A percentile compares a stretch with the other conserved stretches of the same genome.
phyloP scores from a whole-genome alignment of 2,329 filamentous ascomycete species.

The Stachybotrys chartarum region DNA sequence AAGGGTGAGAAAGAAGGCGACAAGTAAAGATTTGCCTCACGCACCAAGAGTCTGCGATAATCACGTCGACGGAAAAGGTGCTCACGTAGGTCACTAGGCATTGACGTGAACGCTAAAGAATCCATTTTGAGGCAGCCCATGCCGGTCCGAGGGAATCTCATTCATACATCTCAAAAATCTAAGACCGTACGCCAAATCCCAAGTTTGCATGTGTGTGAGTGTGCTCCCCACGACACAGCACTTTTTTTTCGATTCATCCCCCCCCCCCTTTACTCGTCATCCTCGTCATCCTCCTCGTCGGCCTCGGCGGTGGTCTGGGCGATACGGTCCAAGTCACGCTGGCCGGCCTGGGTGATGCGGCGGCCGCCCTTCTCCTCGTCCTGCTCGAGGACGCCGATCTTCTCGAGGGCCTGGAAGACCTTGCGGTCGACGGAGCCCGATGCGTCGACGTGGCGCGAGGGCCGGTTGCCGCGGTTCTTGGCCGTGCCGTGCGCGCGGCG shows the following conservation, averaged over 20 bases:
- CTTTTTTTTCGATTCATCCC: conserved; percentile 2
- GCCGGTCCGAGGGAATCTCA: conserved; percentile 22
- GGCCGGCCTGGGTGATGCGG: conserved; percentile 94
- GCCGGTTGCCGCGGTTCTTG: conserved; percentile 93
- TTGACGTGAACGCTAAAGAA: background rate
- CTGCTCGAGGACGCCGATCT: conserved; percentile 96
- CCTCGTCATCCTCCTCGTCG: conserved; percentile 59
- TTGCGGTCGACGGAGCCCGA: conserved; percentile 95
- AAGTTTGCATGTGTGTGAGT: conserved; percentile 12
- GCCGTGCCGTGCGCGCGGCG: conserved; percentile 92
- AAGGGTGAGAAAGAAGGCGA: no score
- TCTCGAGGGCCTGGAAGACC: conserved; percentile 94
- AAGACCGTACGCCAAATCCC: conserved; percentile 33
- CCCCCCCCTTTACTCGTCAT: conserved; percentile 51
- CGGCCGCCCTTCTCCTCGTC: conserved; percentile 98
- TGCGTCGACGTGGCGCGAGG: conserved; percentile 92
- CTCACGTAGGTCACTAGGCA: background rate
- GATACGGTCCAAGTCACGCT: conserved; percentile 98
- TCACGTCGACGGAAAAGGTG: background rate
- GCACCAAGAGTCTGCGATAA: background rate
- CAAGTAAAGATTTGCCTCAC: background rate
- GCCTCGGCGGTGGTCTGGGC: conserved; percentile 73
- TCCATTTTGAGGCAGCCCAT: background rate
- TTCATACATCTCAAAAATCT: conserved; percentile 32
- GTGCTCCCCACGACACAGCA: conserved; percentile 2